A percentile compares a stretch with the other conserved stretches of the same genome.
phyloP scores from a whole-genome alignment of 441 rosid genomes.

The Cnidoscolus chayamansa region DNA sequence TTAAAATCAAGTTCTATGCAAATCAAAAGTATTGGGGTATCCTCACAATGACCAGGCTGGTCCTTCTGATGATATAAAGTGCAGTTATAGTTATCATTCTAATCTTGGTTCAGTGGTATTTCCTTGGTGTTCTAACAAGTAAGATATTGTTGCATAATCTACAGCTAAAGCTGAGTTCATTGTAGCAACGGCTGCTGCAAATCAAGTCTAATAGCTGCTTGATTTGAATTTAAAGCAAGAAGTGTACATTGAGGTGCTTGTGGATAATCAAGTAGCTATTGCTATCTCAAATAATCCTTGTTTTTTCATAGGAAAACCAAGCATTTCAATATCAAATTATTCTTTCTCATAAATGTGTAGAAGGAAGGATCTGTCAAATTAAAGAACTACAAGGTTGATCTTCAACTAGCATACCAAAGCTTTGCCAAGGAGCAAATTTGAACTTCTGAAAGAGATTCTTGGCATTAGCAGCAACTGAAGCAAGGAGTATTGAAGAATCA shows the following conservation, averaged over 20 bases:
- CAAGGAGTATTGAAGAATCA: too few relatives aligned
- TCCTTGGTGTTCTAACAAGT: not conserved
- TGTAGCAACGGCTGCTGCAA: not conserved
- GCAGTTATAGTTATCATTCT: not conserved
- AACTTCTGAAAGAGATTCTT: too few relatives aligned
- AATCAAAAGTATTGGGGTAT: too few relatives aligned
- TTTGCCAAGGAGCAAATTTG: too few relatives aligned
- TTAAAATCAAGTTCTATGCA: too few relatives aligned
- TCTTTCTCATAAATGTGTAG: not conserved
- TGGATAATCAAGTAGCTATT: not conserved
- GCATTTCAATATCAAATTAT: not conserved
- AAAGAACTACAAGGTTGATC: too few relatives aligned
- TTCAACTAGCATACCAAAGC: too few relatives aligned
- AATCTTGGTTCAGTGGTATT: not conserved
- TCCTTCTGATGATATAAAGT: not conserved
- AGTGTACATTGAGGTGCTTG: not conserved
- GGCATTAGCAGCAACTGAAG: too few relatives aligned
- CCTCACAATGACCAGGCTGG: not conserved
- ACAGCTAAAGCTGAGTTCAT: not conserved
- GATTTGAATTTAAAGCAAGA: too few relatives aligned
- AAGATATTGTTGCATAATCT: not conserved
- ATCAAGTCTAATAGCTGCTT: not conserved
- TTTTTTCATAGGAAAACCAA: not conserved
- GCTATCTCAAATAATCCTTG: not conserved
- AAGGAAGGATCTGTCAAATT: not conserved